These are phyloP conservation scores for Plasmopara muralis DNA, from an alignment of 352 stramenopile species.

Conservation along the genomic window DNA sequence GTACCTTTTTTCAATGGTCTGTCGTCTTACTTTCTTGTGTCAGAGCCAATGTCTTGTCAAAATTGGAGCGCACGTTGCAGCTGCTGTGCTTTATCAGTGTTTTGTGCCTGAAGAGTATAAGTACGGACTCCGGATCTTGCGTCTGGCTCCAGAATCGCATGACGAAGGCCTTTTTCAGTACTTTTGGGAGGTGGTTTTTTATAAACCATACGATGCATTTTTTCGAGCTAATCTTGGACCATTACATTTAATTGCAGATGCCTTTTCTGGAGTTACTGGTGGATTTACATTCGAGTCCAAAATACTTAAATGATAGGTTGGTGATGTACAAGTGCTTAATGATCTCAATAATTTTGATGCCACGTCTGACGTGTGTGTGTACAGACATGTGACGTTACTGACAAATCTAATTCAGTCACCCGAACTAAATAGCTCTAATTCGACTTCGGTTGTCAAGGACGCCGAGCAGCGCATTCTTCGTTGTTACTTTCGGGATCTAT, in stretches of 20 bases:
- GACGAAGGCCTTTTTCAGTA: conserved; percentile 80
- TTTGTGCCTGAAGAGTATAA: conserved; percentile 74
- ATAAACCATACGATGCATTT: neutral
- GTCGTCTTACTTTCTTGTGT: neutral
- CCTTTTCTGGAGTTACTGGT: conserved; percentile 78
- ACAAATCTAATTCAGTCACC: conserved; percentile 79
- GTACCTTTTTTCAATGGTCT: neutral
- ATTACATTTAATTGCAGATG: conserved; percentile 25
- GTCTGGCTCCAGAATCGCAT: conserved; percentile 58
- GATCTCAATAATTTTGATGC: neutral
- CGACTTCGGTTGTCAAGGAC: conserved; percentile 50
- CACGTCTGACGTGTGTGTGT: conserved; percentile 5
- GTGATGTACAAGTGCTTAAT: conserved; percentile 1
- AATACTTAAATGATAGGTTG: conserved; percentile 65
- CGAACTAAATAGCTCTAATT: conserved; percentile 76
- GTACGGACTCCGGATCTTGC: conserved; percentile 76
- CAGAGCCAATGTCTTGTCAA: conserved; percentile 82
- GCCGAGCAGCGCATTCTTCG: conserved; percentile 73
- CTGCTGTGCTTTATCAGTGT: conserved; percentile 80
- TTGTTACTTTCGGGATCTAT: conserved; percentile 77
- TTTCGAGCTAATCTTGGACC: neutral
- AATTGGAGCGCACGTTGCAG: conserved; percentile 66
- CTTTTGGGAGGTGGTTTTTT: conserved; percentile 64
- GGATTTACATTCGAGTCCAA: conserved; percentile 64
- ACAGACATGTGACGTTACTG: conserved; percentile 63